Conservation (phyloP, 2,329 filamentous ascomycete species). For the Aspergillus caelatus region DNA sequence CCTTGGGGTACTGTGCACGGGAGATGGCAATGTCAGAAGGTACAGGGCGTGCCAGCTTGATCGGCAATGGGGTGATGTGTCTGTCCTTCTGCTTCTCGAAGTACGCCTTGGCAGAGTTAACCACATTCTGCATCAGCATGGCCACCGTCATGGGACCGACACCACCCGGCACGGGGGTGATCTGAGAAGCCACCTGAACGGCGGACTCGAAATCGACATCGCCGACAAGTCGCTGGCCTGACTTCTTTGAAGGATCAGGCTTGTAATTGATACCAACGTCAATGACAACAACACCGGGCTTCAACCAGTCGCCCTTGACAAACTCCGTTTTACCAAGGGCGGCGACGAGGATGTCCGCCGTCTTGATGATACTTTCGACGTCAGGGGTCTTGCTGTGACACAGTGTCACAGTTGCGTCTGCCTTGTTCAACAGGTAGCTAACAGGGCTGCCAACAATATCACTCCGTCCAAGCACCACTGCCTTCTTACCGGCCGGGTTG, state of each 20-base stretch:
- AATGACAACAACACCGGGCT: conserved; percentile 91
- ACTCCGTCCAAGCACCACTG: conserved; percentile 90
- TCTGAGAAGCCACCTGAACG: conserved; percentile 81
- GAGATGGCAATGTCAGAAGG: conserved; percentile 97
- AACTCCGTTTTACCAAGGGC: conserved; percentile 87
- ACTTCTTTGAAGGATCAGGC: conserved; percentile 85
- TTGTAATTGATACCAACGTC: conserved; percentile 98
- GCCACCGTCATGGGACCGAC: conserved; percentile 99
- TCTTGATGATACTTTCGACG: conserved; percentile 73
- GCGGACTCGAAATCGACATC: conserved; percentile 93
- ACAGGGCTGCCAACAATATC: conserved; percentile 98
- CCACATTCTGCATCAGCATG: conserved; percentile 95
- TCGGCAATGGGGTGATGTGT: conserved; percentile 76
- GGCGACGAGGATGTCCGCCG: conserved; percentile 86
- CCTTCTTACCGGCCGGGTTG: conserved; percentile 83
- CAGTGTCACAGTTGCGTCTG: conserved; percentile 93
- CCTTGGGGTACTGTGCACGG: conserved; percentile 85
- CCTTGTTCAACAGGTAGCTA: conserved; percentile 92
- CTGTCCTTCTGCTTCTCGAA: conserved; percentile 83
- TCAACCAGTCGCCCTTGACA: conserved; percentile 93
- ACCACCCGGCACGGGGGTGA: conserved; percentile 94
- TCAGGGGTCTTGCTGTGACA: conserved; percentile 88
- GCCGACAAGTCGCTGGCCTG: conserved; percentile 86
- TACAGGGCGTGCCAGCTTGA: conserved; percentile 78
- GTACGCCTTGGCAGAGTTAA: conserved; percentile 78